Conservation (phyloP, 192 early-diverging fungal species). For the Backusella tarrabulga region DNA sequence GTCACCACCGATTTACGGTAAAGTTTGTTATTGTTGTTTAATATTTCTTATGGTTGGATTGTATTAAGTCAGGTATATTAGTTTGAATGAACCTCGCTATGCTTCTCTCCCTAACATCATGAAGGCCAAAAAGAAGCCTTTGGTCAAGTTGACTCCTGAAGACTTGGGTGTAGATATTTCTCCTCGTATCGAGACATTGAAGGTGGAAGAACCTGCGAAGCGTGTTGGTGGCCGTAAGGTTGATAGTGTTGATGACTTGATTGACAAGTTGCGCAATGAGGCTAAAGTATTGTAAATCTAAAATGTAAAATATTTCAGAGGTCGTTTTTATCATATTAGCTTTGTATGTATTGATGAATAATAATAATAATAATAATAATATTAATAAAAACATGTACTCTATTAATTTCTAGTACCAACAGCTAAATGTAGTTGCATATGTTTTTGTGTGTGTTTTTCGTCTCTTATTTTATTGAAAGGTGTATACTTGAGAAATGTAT, state of each 20-base stretch:
- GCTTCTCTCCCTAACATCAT: constrained; percentile 96
- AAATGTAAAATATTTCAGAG: neutral
- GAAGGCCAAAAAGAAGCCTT: constrained; percentile 99
- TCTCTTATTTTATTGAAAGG: too few species aligned
- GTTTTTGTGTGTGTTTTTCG: too few species aligned
- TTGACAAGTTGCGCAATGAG: constrained; percentile 86
- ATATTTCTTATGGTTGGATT: neutral
- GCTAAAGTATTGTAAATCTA: constrained; percentile 63
- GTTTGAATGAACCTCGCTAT: constrained; percentile 94
- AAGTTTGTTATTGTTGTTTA: neutral
- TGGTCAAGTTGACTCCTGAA: constrained; percentile 74
- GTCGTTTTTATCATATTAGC: neutral
- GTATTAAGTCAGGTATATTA: constrained; percentile 4
- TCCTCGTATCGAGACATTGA: constrained; percentile 82
- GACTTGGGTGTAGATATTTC: constrained; percentile 85
- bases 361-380: too few species aligned
- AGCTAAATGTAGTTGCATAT: too few species aligned
- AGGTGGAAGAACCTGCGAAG: constrained; percentile 91
- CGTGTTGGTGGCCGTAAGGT: constrained; percentile 91
- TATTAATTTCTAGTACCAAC: neutral
- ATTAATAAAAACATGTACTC: neutral
- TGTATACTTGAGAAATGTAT: neutral
- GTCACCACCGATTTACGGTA: constrained; percentile 94
- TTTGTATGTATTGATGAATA: neutral
- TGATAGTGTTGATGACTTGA: constrained; percentile 90